These are phyloP conservation scores for Cystobasidium ongulense DNA, from an alignment of 768 basidiomycete species.

Conservation along the genomic window DNA sequence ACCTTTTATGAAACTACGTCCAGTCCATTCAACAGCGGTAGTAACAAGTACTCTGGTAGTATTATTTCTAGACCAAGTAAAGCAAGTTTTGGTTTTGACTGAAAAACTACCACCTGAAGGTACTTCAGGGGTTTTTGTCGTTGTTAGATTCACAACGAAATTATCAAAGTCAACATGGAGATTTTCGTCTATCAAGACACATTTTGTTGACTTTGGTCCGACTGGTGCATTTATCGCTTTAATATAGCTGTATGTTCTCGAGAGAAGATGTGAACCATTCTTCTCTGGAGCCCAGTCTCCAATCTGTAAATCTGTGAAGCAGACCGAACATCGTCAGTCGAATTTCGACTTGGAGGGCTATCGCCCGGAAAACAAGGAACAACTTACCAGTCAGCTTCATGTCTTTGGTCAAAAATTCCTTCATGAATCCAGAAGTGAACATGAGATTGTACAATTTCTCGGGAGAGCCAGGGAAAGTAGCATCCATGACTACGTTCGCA, in stretches of 20 bases:
- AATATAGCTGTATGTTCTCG: conserved; percentile 90
- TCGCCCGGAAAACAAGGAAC: conserved; percentile 28
- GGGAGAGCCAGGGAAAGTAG: conserved; percentile 75
- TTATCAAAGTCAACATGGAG: conserved; percentile 72
- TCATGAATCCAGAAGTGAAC: conserved; percentile 65
- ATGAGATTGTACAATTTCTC: conserved; percentile 93
- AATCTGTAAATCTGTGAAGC: conserved; percentile 71
- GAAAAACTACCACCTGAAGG: conserved; percentile 86
- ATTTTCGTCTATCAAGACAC: conserved; percentile 83
- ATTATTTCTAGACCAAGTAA: conserved; percentile 81
- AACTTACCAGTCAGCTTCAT: conserved; percentile 81
- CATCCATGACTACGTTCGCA: conserved; percentile 65
- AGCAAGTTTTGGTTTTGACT: conserved; percentile 87
- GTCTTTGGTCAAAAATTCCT: conserved; percentile 80
- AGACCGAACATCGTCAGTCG: neutral
- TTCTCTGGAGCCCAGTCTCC: conserved; percentile 79
- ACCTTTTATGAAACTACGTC: conserved; percentile 94
- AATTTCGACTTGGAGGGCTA: neutral
- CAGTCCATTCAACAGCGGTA: conserved; percentile 90
- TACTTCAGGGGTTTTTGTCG: conserved; percentile 86
- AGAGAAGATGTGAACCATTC: conserved; percentile 60
- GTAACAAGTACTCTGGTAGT: conserved; percentile 75
- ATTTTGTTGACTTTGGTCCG: conserved; percentile 90
- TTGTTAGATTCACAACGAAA: conserved; percentile 72
- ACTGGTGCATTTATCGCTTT: conserved; percentile 79